Evolutionary conservation across 225 moss, liverwort and hornwort genomes (phyloP).

Genomic region (Antitrichia curtipendula): DNA sequence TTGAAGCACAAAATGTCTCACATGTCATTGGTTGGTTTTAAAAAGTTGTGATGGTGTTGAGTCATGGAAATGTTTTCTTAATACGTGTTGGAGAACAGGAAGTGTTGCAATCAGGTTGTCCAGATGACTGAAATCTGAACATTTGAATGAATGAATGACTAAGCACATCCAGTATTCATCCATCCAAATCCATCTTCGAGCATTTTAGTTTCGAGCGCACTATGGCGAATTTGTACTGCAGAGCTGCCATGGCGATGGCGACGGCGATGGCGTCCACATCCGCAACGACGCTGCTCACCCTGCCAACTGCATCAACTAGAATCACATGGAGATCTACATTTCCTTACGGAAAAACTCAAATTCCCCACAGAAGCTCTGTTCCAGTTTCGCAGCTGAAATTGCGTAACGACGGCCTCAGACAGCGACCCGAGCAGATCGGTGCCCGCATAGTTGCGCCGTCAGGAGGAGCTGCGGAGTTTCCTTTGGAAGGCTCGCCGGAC

Average conservation of each 20-base stretch:
- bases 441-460: background rate
- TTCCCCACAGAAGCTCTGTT: background rate
- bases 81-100: too few relatives aligned
- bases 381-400: background rate
- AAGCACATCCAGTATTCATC: background rate
- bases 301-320: background rate
- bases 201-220: background rate
- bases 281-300: background rate
- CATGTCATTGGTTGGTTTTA: too few relatives aligned
- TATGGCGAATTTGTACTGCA: background rate
- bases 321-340: background rate
- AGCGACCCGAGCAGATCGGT: background rate
- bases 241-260: background rate
- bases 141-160: background rate
- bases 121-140: too few relatives aligned
- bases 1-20: too few relatives aligned
- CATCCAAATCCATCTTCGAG: background rate
- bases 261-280: background rate
- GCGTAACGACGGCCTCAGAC: background rate
- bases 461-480: slow-evolving; percentile 12
- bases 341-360: background rate
- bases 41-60: too few relatives aligned
- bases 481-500: background rate
- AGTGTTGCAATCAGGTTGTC: too few relatives aligned
- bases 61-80: too few relatives aligned